Evolutionary conservation across 2,329 filamentous ascomycete genomes (phyloP).

Genomic region (Paramyrothecium sp.): DNA sequence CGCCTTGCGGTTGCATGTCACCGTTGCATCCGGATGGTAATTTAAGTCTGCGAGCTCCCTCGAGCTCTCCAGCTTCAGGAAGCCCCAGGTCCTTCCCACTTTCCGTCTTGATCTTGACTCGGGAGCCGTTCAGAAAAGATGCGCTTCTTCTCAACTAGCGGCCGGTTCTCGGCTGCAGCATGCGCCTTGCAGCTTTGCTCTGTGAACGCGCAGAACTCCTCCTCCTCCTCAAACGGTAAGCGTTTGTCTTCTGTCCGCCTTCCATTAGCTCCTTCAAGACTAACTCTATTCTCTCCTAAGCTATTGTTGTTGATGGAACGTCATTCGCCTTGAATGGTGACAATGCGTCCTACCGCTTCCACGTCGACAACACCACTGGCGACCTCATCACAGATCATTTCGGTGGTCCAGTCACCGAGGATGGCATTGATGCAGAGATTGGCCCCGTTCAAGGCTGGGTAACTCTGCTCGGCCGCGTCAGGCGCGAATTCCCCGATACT

Average conservation of each 20-base stretch:
- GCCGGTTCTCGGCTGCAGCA: neutral
- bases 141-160: neutral
- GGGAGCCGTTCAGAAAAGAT: neutral
- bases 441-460: constrained; percentile 48
- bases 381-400: constrained; percentile 64
- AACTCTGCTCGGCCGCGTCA: constrained; percentile 37
- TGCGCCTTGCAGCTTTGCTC: neutral
- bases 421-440: constrained; percentile 37
- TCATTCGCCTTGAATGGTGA: constrained; percentile 57
- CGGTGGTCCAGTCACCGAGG: constrained; percentile 53
- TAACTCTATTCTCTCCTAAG: constrained; percentile 25
- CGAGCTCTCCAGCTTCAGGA: neutral
- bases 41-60: neutral
- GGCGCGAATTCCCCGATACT: constrained; percentile 63
- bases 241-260: neutral
- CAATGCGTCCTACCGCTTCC: constrained; percentile 61
- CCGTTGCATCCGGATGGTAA: no score
- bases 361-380: constrained; percentile 53
- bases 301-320: constrained; percentile 49
- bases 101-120: no score
- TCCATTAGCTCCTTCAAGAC: neutral
- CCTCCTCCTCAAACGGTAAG: neutral
- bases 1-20: neutral
- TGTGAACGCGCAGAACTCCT: no score
- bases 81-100: no score